phyloP scores from a whole-genome alignment of 2,329 filamentous ascomycete genomes.

The Apiospora koreana region DNA sequence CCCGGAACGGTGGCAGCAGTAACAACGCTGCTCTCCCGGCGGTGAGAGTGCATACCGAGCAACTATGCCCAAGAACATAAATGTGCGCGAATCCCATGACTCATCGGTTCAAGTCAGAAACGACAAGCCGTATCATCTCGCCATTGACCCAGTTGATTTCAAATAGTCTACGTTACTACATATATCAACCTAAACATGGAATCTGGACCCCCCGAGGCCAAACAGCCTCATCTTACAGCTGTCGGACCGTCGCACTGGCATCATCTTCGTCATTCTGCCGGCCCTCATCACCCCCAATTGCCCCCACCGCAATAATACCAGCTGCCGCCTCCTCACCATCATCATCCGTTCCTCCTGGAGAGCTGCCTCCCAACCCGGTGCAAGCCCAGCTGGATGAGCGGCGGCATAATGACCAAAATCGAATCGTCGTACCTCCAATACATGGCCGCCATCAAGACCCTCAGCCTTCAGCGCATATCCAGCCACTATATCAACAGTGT shows the following conservation, averaged over 20 bases:
- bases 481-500: conserved; percentile 45
- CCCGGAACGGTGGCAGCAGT: no score
- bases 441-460: conserved; percentile 53
- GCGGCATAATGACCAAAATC: conserved; percentile 58
- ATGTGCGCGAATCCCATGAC: no score
- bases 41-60: no score
- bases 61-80: no score
- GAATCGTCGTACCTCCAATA: conserved; percentile 47
- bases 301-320: conserved; percentile 39
- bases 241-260: conserved; percentile 45
- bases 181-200: conserved; percentile 58
- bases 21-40: no score
- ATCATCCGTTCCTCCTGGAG: conserved; percentile 37
- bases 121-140: no score
- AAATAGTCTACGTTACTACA: conserved; percentile 30
- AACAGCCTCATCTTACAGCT: conserved; percentile 58
- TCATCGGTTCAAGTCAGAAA: no score
- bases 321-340: conserved; percentile 23
- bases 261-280: conserved; percentile 38
- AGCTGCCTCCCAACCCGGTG: conserved; percentile 40
- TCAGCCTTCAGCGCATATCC: conserved; percentile 45
- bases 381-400: conserved; percentile 53
- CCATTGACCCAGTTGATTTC: background rate
- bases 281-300: conserved; percentile 40
- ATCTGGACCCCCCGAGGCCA: conserved; percentile 57